Evolutionary conservation across 1,284 basidiomycete genomes (phyloP), one percentile per base, ranked within the genome.

Genomic region (Boletus hoseneyae): DNA sequence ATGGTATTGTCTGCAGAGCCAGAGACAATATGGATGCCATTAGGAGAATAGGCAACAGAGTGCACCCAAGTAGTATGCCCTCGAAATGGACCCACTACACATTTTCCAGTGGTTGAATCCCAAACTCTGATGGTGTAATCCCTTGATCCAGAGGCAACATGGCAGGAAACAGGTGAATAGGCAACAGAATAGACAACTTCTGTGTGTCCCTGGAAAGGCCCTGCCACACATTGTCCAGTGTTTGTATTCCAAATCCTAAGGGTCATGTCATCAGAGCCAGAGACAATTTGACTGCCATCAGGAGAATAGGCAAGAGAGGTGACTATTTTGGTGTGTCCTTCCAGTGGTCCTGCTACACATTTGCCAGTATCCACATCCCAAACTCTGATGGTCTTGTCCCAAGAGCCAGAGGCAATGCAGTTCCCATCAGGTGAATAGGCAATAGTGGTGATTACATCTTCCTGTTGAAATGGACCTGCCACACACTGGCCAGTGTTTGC

Each of bases 401-500:
- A 0, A 18, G 50, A 62, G 4, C 40, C 43, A 47, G 47, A 60
- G 12, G 27, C 48, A 52, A 62, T 52, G 6, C 18, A 1, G 0
- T 21, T 19, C 0, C 58, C 57, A 60, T 55, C 29, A 49, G 60
- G 48, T 42, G 60, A 62, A 39, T 45, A 59, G 34, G 6, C 34
- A 19, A 55, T 19, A 40, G n/a, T 37, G 5, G 0, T 19, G 15
- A 58, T 27, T 29, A 6, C 0, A 3, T 1, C 0, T 18, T 0
- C 12, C 6, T 58, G 55, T 19, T 48, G 35, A 2, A 60, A 39
- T 39, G 46, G 57, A 47, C 46, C 53, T 45, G n/a, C 48, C 16
- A 59, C 11, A 30, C 39, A 23, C 11, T 57, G 59, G 4, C 57
- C 46, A 29, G 55, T 57, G 4, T 0, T 18, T 37, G 48, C 44